These are phyloP conservation scores for Tribonema minus DNA, from an alignment of 108 stramenopile genomes.

Conservation along the genomic window DNA sequence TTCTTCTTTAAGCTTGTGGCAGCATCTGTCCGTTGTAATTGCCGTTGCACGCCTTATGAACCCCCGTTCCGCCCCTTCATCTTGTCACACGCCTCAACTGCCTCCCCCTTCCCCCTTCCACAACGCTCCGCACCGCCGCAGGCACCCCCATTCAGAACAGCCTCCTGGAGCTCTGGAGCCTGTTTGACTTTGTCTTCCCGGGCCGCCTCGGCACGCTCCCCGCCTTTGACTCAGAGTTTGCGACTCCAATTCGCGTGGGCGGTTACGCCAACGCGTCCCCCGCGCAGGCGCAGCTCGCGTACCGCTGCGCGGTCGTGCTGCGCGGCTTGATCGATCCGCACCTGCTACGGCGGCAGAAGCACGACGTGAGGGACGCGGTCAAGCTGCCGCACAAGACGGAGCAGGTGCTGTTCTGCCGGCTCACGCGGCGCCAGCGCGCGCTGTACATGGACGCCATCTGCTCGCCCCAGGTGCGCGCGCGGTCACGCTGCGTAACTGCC, in stretches of 20 bases:
- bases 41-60: too few species aligned
- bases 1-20: too few species aligned
- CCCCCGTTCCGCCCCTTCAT: too few species aligned
- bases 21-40: too few species aligned
- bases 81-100: too few species aligned
- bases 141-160: constrained; percentile 88
- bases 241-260: constrained; percentile 75
- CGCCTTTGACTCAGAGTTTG: constrained; percentile 89
- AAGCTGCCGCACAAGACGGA: constrained; percentile 74
- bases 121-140: not conserved
- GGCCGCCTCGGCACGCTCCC: constrained; percentile 87
- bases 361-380: constrained; percentile 46
- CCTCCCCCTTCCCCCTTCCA: too few species aligned
- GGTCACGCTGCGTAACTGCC: too few species aligned
- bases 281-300: constrained; percentile 57
- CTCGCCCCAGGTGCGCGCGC: constrained; percentile 53
- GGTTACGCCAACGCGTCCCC: constrained; percentile 83
- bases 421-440: constrained; percentile 66
- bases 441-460: constrained; percentile 48
- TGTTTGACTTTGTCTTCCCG: constrained; percentile 76
- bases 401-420: constrained; percentile 82
- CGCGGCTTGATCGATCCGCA: constrained; percentile 87
- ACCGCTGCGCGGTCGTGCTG: constrained; percentile 80
- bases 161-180: constrained; percentile 77
- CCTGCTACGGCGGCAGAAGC: constrained; percentile 71